Base-by-base conservation (phyloP, 306 rosid genomes). In the Pueraria montana region DNA sequence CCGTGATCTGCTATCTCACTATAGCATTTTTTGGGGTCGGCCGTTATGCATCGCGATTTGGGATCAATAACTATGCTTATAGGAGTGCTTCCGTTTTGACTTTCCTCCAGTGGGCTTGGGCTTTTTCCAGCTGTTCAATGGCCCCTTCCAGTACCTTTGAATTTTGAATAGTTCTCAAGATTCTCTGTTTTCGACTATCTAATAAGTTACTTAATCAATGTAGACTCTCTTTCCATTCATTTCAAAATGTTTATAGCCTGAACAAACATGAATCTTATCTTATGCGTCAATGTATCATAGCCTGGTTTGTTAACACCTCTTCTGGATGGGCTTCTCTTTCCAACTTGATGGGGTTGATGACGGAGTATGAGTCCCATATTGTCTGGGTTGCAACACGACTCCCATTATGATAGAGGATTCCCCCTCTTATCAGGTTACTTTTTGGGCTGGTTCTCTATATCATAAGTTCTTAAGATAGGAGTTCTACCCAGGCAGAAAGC, bases 361-460 rank as follows among this genome's bases (percentile, higher is more conserved):
- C 56, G 53, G 50, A 83, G 65, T 83, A 21, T 69, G 59, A 61
- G 83, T 77, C 26, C 63, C 79, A 69, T 61, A 72, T 72, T 59
- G 46, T 50, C 38, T 69, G 79, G 73, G 65, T 58, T 77, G 59
- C 27, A 32, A 8, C 66, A 71, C 61, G 48, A 50, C 45, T 27
- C 70, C 50, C 49, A 62, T 72, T 50, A 23, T 62, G 58, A 58
- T 64, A 27, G 64, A 23, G 82, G 49, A 52, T 71, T 13, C 53
- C 48, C 20, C 49, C 38, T 62, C 48, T 34, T 49, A 34, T 55
- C 42, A 24, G 61, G 50, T 61, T 83, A 45, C 50, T 13, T 62
- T 59, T 61, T 70, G 52, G 49, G 61, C 40, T 45, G 79, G 69
- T 78, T 70, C 68, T 52, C 9, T 71, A 49, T 77, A 34, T 40